phyloP scores from a whole-genome alignment of 768 basidiomycete species.

The Suillus weaverae region DNA sequence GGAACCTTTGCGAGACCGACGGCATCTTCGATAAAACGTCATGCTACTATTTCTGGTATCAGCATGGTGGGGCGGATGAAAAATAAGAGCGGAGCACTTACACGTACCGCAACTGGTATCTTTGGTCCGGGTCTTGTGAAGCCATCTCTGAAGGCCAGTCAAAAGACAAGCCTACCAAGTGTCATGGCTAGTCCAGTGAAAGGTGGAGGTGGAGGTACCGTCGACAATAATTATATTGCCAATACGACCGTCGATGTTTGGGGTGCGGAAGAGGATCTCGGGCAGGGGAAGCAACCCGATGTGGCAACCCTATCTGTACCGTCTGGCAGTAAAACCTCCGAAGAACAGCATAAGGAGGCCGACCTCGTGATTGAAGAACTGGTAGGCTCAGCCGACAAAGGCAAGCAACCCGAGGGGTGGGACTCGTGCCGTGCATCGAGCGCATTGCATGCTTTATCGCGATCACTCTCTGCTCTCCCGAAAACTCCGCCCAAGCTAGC shows the following conservation, averaged over 20 bases:
- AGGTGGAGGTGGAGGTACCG: constrained; percentile 20
- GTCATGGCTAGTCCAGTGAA: constrained; percentile 51
- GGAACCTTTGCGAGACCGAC: constrained; percentile 30
- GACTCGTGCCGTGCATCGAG: constrained; percentile 28
- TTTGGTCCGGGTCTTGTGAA: constrained; percentile 22
- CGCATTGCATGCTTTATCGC: constrained; percentile 60
- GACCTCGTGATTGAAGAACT: constrained; percentile 16
- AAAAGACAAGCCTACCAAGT: constrained; percentile 43
- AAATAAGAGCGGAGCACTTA: constrained; percentile 1
- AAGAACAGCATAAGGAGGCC: constrained; percentile 10
- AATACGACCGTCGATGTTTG: background rate
- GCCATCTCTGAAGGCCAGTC: constrained; percentile 34
- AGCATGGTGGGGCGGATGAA: constrained; percentile 3
- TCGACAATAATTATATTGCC: background rate
- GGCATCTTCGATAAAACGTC: constrained; percentile 31
- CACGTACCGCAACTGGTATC: constrained; percentile 19
- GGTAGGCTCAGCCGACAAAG: constrained; percentile 18
- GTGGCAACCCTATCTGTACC: constrained; percentile 13
- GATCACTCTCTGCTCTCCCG: constrained; percentile 57
- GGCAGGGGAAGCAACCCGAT: constrained; percentile 4
- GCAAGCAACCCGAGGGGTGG: constrained; percentile 19
- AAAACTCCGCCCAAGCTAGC: constrained; percentile 33
- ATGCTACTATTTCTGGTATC: constrained; percentile 18
- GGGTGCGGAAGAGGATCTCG: constrained; percentile 5
- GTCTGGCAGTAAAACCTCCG: constrained; percentile 17